Conservation (phyloP, 2,329 filamentous ascomycete species). For the Phaeosphaeria sp. region DNA sequence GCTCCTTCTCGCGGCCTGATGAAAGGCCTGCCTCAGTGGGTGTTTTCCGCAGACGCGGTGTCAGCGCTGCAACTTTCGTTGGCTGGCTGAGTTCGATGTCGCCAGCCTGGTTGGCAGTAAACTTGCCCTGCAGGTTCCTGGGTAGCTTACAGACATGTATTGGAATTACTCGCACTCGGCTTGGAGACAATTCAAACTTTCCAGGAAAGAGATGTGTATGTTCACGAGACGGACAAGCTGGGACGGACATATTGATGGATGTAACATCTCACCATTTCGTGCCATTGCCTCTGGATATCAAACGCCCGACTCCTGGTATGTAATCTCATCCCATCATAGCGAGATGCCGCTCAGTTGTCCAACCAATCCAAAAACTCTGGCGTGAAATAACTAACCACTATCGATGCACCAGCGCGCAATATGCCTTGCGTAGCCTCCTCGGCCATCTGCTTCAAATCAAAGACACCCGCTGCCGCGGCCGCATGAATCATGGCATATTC, state of each 20-base stretch:
- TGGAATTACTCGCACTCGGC: too few species aligned
- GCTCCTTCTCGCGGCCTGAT: too few species aligned
- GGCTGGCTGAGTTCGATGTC: too few species aligned
- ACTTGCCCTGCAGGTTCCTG: too few species aligned
- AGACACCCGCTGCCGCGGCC: slow-evolving; percentile 92
- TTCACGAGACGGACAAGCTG: too few species aligned
- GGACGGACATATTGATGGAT: neutral
- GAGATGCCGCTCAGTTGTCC: slow-evolving; percentile 27
- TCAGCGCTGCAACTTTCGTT: too few species aligned
- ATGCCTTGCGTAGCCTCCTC: slow-evolving; percentile 96
- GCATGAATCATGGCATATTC: slow-evolving; percentile 99
- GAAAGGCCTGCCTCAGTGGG: too few species aligned
- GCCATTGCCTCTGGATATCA: neutral
- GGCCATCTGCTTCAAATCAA: slow-evolving; percentile 92
- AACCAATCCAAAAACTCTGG: slow-evolving; percentile 76
- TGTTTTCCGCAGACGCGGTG: too few species aligned
- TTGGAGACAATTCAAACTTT: too few species aligned
- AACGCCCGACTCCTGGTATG: neutral
- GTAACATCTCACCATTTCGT: neutral
- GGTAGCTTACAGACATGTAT: too few species aligned
- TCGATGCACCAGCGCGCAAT: slow-evolving; percentile 87
- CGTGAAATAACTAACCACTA: slow-evolving; percentile 93
- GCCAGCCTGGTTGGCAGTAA: too few species aligned
- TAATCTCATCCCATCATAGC: neutral
- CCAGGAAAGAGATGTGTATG: too few species aligned